phyloP scores from a whole-genome alignment of 257 asterid species.

The Haberlea rhodopensis region DNA sequence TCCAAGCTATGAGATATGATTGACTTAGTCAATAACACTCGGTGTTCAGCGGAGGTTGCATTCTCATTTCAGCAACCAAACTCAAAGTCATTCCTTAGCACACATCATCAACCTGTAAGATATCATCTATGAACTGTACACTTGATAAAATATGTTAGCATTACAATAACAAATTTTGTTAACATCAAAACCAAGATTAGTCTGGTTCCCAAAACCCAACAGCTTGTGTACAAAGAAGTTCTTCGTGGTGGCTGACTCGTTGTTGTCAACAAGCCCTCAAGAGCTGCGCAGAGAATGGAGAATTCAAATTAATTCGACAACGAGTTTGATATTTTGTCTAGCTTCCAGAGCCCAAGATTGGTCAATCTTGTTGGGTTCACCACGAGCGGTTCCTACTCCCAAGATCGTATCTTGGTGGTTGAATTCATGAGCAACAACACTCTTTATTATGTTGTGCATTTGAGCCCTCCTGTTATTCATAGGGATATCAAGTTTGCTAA shows the following conservation, averaged over 20 bases:
- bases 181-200: too few species aligned
- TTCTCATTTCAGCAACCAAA: too few species aligned
- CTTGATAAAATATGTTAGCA: too few species aligned
- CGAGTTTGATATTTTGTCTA: constrained; percentile 69
- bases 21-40: too few species aligned
- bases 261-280: constrained; percentile 67
- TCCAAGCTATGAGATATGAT: too few species aligned
- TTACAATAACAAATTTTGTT: too few species aligned
- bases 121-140: too few species aligned
- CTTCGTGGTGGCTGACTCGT: constrained; percentile 74
- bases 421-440: constrained; percentile 92
- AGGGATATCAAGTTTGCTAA: constrained; percentile 87
- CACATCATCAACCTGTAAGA: too few species aligned
- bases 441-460: constrained; percentile 64
- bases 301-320: constrained; percentile 67
- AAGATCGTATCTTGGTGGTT: constrained; percentile 65
- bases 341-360: constrained; percentile 59
- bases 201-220: too few species aligned
- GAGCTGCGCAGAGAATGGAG: constrained; percentile 34
- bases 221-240: constrained; percentile 69
- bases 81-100: too few species aligned
- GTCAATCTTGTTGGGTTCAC: constrained; percentile 81
- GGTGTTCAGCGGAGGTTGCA: too few species aligned
- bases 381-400: constrained; percentile 27
- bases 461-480: constrained; percentile 69